Conservation (phyloP, 306 rosid genomes). For the Dryas drummondii region DNA sequence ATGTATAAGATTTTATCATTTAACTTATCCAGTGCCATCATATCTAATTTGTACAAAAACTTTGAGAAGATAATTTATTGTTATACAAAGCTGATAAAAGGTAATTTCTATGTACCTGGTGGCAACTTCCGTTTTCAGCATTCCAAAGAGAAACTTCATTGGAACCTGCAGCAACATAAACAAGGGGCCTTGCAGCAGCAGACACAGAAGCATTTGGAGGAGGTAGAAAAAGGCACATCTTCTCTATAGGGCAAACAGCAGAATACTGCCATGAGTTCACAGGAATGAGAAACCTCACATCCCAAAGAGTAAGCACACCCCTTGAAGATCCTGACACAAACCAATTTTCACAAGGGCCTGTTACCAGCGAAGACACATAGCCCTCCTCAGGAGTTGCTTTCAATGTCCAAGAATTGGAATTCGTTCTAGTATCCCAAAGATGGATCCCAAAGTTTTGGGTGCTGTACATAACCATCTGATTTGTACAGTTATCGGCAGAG, state of each 20-base stretch:
- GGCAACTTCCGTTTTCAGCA: conserved; percentile 96
- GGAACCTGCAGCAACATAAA: conserved; percentile 94
- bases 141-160: conserved; percentile 98
- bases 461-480: conserved; percentile 79
- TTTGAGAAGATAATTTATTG: conserved; percentile 16
- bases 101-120: conserved; percentile 62
- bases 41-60: neutral
- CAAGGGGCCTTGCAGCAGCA: conserved; percentile 81
- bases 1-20: neutral
- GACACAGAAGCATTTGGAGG: conserved; percentile 69
- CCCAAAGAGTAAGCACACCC: conserved; percentile 95
- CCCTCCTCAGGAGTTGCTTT: conserved; percentile 90
- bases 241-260: conserved; percentile 80
- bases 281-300: conserved; percentile 84
- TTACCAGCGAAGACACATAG: conserved; percentile 65
- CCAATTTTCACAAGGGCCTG: conserved; percentile 91
- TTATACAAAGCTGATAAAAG: conserved; percentile 10
- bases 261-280: conserved; percentile 93
- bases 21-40: neutral
- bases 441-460: conserved; percentile 92
- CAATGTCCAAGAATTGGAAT: conserved; percentile 70
- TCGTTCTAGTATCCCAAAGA: conserved; percentile 91
- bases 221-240: conserved; percentile 82
- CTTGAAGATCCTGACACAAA: conserved; percentile 95
- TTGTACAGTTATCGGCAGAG: conserved; percentile 54